These are phyloP conservation scores for Ceratocystis smalleyi DNA, from an alignment of 2,329 filamentous ascomycete genomes.

Conservation along the genomic window DNA sequence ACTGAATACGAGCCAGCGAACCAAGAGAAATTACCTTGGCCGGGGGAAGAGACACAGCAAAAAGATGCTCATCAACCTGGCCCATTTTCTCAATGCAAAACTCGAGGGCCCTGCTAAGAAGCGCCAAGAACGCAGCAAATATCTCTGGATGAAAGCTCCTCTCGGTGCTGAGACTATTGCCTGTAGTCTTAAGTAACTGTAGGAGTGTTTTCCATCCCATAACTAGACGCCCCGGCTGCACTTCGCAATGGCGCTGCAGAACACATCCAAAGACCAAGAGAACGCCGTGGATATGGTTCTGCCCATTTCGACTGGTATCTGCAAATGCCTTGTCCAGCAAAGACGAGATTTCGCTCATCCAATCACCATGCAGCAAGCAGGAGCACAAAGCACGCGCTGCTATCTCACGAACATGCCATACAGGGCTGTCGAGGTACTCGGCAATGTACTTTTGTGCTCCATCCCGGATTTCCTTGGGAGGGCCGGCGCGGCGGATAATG, in stretches of 20 bases:
- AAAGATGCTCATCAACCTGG: neutral
- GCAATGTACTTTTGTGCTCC: slow-evolving; percentile 44
- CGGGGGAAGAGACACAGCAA: slow-evolving; percentile 8
- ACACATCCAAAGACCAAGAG: slow-evolving; percentile 42
- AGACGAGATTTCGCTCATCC: slow-evolving; percentile 25
- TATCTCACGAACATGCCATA: slow-evolving; percentile 73
- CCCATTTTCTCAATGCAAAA: slow-evolving; percentile 6
- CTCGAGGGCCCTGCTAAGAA: slow-evolving; percentile 13
- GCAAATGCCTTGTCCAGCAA: slow-evolving; percentile 25
- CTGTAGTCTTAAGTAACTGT: slow-evolving; percentile 5
- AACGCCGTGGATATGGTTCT: slow-evolving; percentile 44
- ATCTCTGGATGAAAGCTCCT: slow-evolving; percentile 22
- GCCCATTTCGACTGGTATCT: slow-evolving; percentile 21
- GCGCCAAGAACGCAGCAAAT: neutral
- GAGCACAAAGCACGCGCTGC: slow-evolving; percentile 58
- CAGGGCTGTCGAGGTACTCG: slow-evolving; percentile 48
- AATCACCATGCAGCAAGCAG: slow-evolving; percentile 38
- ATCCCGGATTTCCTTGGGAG: slow-evolving; percentile 40
- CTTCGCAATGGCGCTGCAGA: slow-evolving; percentile 36
- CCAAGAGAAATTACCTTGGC: slow-evolving; percentile 3
- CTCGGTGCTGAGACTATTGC: slow-evolving; percentile 4
- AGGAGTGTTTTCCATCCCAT: slow-evolving; percentile 11
- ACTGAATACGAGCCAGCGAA: slow-evolving; percentile 13
- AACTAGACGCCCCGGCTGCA: slow-evolving; percentile 28
- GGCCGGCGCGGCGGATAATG: slow-evolving; percentile 56